Evolutionary conservation across 345 rosid genomes (phyloP), one percentile per base, ranked within the genome.

Genomic region (Murraya koenigii): DNA sequence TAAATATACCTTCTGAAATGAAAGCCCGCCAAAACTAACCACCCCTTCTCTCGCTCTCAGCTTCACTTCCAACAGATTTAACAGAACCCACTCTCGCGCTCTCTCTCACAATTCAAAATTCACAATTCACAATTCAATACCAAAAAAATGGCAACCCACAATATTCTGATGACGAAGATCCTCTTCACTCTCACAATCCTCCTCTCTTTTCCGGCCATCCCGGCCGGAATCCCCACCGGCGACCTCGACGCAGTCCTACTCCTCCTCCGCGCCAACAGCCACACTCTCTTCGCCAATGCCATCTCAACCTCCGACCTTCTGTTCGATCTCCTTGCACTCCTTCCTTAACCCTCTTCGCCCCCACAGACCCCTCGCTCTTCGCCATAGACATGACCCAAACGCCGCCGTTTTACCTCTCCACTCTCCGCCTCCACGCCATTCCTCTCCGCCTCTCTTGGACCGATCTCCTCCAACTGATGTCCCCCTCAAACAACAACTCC

Each of bases 251-350:
- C 82, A 69, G 78, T 80, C 64, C 79, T 84, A 75, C 33, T 81
- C 14, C 60, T 80, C 33, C 89, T 88, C 69, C 88, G 85, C 19
- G 56, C 71, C 72, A 78, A 78, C 71, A 88, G 88, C 63, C 82
- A 88, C 71, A 74, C 82, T 39, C 91, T 85, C 80, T 84, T 88
- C 78, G 83, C 88, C 36, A 88, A 88, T 83, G 88, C 89, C 65
- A 85, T 88, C 80, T 77, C 87, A 78, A 86, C 88, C 30, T 85
- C 89, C 54, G 89, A 86, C 74, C 75, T 86, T 25, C 84, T 79
- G 80, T 78, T 86, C 85, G 87, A 85, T 80, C n/a, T 87, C 33
- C 86, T 87, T 84, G 70, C 88, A 41, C 64, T 78, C 68, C 80
- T 33, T 78, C 86, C 8, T 75, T 86, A 66, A 86, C 89, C 1